Evolutionary conservation across 352 stramenopile genomes (phyloP).

Genomic region (Phytopythium chamaehyphon): DNA sequence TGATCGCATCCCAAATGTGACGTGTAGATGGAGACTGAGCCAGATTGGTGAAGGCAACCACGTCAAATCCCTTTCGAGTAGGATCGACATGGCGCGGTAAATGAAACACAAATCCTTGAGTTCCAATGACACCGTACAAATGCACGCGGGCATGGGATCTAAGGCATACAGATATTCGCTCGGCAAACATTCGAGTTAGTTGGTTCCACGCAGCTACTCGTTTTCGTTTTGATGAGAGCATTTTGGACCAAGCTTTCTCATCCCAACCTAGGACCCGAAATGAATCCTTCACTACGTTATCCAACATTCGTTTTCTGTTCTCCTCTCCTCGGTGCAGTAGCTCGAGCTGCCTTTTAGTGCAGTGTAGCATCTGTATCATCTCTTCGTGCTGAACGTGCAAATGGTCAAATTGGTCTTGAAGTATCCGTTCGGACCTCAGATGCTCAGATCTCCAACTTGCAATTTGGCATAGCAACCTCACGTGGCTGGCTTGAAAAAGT

Average conservation of each 20-base stretch:
- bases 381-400: neutral
- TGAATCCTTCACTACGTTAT: neutral
- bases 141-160: neutral
- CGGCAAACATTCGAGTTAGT: neutral
- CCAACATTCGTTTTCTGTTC: neutral
- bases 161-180: neutral
- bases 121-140: neutral
- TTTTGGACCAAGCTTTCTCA: slow-evolving; percentile 1
- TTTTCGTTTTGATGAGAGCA: neutral
- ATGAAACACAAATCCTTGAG: neutral
- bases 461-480: neutral
- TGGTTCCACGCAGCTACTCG: neutral
- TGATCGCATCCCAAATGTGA: neutral
- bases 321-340: no score
- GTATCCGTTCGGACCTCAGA: neutral
- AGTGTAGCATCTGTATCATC: no score
- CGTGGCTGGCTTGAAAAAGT: neutral
- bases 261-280: neutral
- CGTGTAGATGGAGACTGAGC: neutral
- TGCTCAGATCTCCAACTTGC: neutral
- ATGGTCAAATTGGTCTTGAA: neutral
- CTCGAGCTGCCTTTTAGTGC: no score
- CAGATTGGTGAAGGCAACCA: neutral
- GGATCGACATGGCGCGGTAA: neutral
- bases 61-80: no score